A percentile compares a stretch with the other conserved stretches of the same genome.
These are phyloP conservation scores for Acorus gramineus DNA, from an alignment of 106 monocot species.

Conservation along the genomic window DNA sequence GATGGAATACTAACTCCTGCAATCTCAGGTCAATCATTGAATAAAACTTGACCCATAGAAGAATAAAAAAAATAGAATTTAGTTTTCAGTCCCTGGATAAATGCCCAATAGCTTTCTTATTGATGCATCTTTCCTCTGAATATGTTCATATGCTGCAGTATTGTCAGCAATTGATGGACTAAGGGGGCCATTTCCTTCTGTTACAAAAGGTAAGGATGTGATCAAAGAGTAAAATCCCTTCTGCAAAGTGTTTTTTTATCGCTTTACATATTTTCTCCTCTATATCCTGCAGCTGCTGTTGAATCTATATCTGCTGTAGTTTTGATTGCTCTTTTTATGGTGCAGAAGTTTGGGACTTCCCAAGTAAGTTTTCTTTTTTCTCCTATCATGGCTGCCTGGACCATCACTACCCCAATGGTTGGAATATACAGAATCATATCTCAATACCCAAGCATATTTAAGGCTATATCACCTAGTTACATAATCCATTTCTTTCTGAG, in stretches of 20 bases:
- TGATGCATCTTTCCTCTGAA: not conserved
- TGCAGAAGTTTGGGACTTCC: conserved; percentile 69
- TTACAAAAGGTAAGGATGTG: conserved; percentile 42
- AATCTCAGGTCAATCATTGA: conserved; percentile 43
- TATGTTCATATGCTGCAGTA: conserved; percentile 20
- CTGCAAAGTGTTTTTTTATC: not conserved
- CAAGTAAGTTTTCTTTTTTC: conserved; percentile 78
- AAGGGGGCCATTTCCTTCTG: conserved; percentile 49
- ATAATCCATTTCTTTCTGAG: conserved; percentile 49
- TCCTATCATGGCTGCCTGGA: conserved; percentile 81
- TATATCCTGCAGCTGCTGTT: conserved; percentile 29
- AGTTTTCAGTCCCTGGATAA: too few species aligned
- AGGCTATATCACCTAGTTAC: conserved; percentile 67
- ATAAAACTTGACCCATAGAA: too few species aligned
- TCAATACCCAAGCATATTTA: conserved; percentile 64
- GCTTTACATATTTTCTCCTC: not conserved
- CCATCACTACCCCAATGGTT: conserved; percentile 54
- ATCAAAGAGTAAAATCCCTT: not conserved
- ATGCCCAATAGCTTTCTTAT: too few species aligned
- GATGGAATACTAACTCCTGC: conserved; percentile 89
- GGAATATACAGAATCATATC: conserved; percentile 54
- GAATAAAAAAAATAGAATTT: too few species aligned
- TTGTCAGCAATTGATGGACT: conserved; percentile 77
- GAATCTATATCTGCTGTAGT: conserved; percentile 45
- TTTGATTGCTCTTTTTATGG: conserved; percentile 50